phyloP scores from a whole-genome alignment of 805 yeast genomes.

The Saturnispora saitoi region DNA sequence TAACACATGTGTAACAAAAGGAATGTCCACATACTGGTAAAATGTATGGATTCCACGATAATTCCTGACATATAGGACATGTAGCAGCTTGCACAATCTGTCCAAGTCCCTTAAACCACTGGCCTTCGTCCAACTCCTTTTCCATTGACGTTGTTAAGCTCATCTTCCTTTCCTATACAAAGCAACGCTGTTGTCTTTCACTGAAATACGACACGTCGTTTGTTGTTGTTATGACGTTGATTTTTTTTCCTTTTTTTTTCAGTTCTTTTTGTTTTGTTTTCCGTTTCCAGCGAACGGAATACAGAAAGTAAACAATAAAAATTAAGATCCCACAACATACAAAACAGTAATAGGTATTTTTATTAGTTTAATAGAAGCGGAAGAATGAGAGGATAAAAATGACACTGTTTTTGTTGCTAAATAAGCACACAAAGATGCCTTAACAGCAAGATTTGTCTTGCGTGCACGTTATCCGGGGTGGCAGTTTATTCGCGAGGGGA shows the following conservation, averaged over 20 bases:
- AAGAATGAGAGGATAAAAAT: no score
- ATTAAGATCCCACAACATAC: no score
- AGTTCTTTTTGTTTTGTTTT: not conserved
- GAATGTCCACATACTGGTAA: conserved; percentile 64
- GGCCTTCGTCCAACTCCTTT: not conserved
- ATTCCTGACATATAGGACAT: conserved; percentile 64
- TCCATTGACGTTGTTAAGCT: no score
- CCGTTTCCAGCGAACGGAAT: not conserved
- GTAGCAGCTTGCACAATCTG: not conserved
- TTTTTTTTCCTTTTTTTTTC: not conserved
- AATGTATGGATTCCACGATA: conserved; percentile 53
- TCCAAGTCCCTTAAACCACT: not conserved
- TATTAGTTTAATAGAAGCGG: no score
- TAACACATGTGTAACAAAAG: conserved; percentile 61
- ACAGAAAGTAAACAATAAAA: no score
- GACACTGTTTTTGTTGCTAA: not conserved
- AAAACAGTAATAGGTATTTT: no score
- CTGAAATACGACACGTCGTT: not conserved
- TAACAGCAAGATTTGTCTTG: not conserved
- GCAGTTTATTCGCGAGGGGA: not conserved
- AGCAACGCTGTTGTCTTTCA: no score
- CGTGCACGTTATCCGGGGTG: conserved; percentile 3
- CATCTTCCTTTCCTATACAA: no score
- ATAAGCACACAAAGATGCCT: no score
- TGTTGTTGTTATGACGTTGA: not conserved